phyloP scores from a whole-genome alignment of 345 rosid species.

The Geranium brycei region DNA sequence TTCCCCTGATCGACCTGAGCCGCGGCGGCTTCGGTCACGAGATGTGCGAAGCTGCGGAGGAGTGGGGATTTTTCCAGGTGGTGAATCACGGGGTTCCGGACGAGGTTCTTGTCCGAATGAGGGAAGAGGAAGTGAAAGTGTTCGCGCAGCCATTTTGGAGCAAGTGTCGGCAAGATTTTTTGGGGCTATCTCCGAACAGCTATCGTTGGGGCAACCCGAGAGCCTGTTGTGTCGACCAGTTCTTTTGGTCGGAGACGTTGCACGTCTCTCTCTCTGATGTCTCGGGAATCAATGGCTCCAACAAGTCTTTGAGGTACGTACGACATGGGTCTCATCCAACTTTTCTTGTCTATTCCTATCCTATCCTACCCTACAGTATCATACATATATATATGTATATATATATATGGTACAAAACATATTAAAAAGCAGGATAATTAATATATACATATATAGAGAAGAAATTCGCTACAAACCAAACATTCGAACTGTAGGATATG shows the following conservation, averaged over 20 bases:
- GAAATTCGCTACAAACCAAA: too few relatives aligned
- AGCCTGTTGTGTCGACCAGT: slow-evolving; percentile 44
- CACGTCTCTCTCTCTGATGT: slow-evolving; percentile 45
- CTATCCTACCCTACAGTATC: too few relatives aligned
- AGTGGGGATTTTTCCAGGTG: slow-evolving; percentile 74
- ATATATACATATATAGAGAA: too few relatives aligned
- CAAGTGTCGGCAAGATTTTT: slow-evolving; percentile 21
- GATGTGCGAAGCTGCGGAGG: slow-evolving; percentile 35
- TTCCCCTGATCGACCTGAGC: slow-evolving; percentile 45
- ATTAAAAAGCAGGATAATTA: too few relatives aligned
- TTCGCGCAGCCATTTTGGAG: slow-evolving; percentile 38
- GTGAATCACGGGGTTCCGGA: slow-evolving; percentile 49
- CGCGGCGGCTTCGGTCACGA: slow-evolving; percentile 16
- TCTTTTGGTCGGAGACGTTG: slow-evolving; percentile 61
- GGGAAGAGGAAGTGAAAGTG: slow-evolving; percentile 24
- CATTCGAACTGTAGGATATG: too few relatives aligned
- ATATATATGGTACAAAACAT: too few relatives aligned
- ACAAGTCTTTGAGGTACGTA: slow-evolving; percentile 35
- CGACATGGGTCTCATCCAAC: too few relatives aligned
- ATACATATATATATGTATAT: too few relatives aligned
- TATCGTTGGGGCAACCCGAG: slow-evolving; percentile 75
- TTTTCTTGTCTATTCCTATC: too few relatives aligned
- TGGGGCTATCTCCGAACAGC: slow-evolving; percentile 22
- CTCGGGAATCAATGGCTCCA: slow-evolving; percentile 16
- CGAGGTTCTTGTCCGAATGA: slow-evolving; percentile 29